A percentile compares a stretch with the other conserved stretches of the same genome.
Conservation (phyloP, 2,329 filamentous ascomycete genomes). For the Apiospora rasikravindrae region DNA sequence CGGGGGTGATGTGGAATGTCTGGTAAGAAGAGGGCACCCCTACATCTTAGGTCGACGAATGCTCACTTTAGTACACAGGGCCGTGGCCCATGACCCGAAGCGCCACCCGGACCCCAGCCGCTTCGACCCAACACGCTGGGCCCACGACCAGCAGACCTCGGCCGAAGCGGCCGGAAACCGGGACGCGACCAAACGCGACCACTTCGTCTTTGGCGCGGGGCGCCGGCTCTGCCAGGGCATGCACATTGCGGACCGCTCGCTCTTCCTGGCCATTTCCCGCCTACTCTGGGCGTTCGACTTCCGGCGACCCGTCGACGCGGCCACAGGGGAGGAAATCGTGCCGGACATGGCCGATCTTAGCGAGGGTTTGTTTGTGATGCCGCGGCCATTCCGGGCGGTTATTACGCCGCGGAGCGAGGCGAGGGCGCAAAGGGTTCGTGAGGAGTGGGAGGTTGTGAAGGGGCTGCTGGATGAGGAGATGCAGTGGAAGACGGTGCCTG, state of each 20-base stretch:
- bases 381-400: constrained; percentile 24
- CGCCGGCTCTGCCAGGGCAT: constrained; percentile 55
- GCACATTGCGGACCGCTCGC: constrained; percentile 39
- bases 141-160: constrained; percentile 18
- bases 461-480: constrained; percentile 32
- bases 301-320: constrained; percentile 24
- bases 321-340: constrained; percentile 25
- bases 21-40: constrained; percentile 37
- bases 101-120: constrained; percentile 45
- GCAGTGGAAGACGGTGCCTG: constrained; percentile 36
- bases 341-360: constrained; percentile 25
- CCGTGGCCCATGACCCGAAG: constrained; percentile 51
- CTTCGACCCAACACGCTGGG: constrained; percentile 47
- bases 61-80: constrained; percentile 36
- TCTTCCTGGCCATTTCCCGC: constrained; percentile 46
- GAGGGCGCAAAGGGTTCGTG: constrained; percentile 23
- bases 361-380: constrained; percentile 24
- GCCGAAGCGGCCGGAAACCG: constrained; percentile 37
- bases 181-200: constrained; percentile 36
- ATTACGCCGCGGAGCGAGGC: constrained; percentile 25
- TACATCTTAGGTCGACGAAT: not conserved
- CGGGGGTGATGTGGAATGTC: constrained; percentile 47
- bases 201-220: constrained; percentile 39
- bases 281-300: constrained; percentile 56
- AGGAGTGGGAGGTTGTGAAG: constrained; percentile 28